phyloP scores from a whole-genome alignment of 1,139 yeast genomes.

The Citeromyces hawaiiensis region DNA sequence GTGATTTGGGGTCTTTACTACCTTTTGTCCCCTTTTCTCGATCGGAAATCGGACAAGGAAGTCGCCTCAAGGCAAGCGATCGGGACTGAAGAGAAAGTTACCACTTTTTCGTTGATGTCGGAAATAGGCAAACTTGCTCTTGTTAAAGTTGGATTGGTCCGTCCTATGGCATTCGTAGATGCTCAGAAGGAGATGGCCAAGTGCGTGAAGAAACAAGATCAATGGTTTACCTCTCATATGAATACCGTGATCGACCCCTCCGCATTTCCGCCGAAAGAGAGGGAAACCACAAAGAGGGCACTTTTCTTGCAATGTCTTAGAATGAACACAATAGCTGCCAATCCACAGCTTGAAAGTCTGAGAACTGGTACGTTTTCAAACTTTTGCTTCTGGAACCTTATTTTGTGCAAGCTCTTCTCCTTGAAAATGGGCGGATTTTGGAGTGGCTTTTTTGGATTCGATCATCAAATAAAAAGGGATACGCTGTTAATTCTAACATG shows the following conservation, averaged over 20 bases:
- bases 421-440: neutral
- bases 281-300: neutral
- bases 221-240: neutral
- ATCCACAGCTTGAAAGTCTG: neutral
- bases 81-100: neutral
- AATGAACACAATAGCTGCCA: neutral
- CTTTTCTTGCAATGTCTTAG: neutral
- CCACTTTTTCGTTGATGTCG: neutral
- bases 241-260: neutral
- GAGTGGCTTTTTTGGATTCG: neutral
- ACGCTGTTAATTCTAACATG: neutral
- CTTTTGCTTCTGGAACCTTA: neutral
- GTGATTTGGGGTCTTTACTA: neutral
- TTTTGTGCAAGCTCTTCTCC: neutral
- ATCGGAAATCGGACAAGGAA: neutral
- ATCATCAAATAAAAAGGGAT: neutral
- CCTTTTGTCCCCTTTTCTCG: neutral
- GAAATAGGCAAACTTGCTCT: neutral
- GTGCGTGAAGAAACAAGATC: neutral
- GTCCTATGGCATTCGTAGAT: neutral
- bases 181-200: neutral
- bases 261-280: neutral
- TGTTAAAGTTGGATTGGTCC: neutral
- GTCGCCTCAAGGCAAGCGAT: neutral
- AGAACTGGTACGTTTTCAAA: neutral